These are phyloP conservation scores for Capsicum rhomboideum DNA, from an alignment of 257 asterid species.

Conservation along the genomic window DNA sequence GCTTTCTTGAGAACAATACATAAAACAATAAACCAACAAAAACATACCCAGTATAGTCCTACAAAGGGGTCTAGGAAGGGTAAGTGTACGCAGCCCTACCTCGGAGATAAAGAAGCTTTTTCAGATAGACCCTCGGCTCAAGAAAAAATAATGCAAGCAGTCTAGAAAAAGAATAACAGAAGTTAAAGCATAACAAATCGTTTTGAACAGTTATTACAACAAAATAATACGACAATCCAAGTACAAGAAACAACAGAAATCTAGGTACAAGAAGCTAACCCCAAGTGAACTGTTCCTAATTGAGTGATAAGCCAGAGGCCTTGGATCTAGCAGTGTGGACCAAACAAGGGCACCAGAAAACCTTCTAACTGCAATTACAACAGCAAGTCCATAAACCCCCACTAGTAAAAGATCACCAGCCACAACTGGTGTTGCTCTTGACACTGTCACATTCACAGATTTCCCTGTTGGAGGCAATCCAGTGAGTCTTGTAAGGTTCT, in stretches of 20 bases:
- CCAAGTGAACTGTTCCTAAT: slow-evolving; percentile 40
- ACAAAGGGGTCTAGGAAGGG: too few relatives aligned
- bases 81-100: too few relatives aligned
- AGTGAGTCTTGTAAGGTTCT: slow-evolving; percentile 33
- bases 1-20: too few relatives aligned
- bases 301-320: slow-evolving; percentile 40
- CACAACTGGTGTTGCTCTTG: slow-evolving; percentile 70
- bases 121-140: too few relatives aligned
- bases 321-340: slow-evolving; percentile 45
- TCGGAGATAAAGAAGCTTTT: too few relatives aligned
- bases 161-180: too few relatives aligned
- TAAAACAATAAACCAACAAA: too few relatives aligned
- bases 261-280: slow-evolving; percentile 22
- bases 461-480: slow-evolving; percentile 15
- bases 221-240: neutral
- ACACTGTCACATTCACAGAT: slow-evolving; percentile 34
- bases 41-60: too few relatives aligned
- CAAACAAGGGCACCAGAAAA: slow-evolving; percentile 45
- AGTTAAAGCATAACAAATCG: too few relatives aligned
- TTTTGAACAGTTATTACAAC: neutral
- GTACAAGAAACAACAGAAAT: neutral
- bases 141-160: too few relatives aligned
- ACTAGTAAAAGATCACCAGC: slow-evolving; percentile 36
- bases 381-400: slow-evolving; percentile 56
- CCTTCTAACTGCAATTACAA: slow-evolving; percentile 40